Evolutionary conservation across 2,329 filamentous ascomycete genomes (phyloP), one percentile per base, ranked within the genome.

Genomic region (Didymella segeticola): DNA sequence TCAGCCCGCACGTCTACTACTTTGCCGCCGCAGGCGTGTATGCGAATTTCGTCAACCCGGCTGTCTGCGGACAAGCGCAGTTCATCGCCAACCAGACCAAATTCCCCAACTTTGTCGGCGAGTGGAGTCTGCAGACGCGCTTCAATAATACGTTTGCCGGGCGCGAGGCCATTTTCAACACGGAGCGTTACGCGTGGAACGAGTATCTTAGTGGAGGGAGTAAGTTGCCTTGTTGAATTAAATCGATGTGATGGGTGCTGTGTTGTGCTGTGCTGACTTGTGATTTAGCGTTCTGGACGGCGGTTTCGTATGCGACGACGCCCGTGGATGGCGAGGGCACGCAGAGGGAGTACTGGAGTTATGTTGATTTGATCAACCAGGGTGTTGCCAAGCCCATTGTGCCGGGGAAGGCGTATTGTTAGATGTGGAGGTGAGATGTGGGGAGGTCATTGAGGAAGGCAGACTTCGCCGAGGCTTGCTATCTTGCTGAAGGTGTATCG

Each of bases 261-360:
- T n/a, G n/a, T n/a, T n/a, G n/a, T n/a, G n/a, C n/a, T n/a, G n/a
- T 36, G n/a, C 30, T 50, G 19, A 50, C 25, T n/a, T n/a, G 6
- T 1, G 2, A 5, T 10, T 1, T 12, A 55, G 53, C 62, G 15
- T 70, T 62, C 52, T 70, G 67, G 69, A 69, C 58, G 4, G 61
- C 59, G 3, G 59, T 57, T 25, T 58, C 57, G 19, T 58, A 56
- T 17, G 52, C 51, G 5, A 58, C 34, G 14, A 43, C 46, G 5
- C n/a, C 45, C 17, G 48, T 59, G 3, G 53, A 49, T 36, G 53
- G 48, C 1, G 39, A 59, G 36, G 48, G 47, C 1, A 47, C 31
- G 1, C 48, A 56, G 41, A 51, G 46, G 5, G 53, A 51, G 33
- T 59, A 56, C 19, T 59, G 53, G 53, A 50, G 46, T 19, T 53